Conservation (phyloP, 768 basidiomycete genomes). For the Mycena alexandri region DNA sequence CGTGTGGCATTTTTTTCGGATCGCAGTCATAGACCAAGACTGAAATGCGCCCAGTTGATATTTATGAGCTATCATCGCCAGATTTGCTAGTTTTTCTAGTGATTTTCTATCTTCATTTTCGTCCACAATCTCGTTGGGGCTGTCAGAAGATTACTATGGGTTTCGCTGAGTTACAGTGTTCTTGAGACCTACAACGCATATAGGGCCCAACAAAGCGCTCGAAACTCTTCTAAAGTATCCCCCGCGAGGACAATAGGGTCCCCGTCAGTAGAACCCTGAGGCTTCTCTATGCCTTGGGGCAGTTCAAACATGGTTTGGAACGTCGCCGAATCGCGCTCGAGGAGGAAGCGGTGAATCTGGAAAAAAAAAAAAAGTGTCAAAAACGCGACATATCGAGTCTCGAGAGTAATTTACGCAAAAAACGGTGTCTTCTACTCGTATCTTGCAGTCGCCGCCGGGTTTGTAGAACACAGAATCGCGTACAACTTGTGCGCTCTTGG, state of each 20-base stretch:
- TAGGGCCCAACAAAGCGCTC: conserved; percentile 22
- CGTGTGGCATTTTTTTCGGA: background rate
- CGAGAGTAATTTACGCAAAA: conserved; percentile 5
- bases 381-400: background rate
- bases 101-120: background rate
- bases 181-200: conserved; percentile 14
- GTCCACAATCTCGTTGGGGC: conserved; percentile 4
- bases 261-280: conserved; percentile 11
- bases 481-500: background rate
- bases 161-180: too few relatives aligned
- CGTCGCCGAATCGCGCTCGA: background rate
- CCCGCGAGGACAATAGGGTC: conserved; percentile 19
- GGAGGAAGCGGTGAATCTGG: conserved; percentile 25
- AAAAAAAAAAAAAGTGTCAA: background rate
- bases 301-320: conserved; percentile 23
- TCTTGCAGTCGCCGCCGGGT: conserved; percentile 8
- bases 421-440: conserved; percentile 22
- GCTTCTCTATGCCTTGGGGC: background rate
- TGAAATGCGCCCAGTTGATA: conserved; percentile 16
- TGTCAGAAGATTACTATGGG: too few relatives aligned
- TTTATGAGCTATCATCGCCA: conserved; percentile 22
- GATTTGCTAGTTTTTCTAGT: background rate
- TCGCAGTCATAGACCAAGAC: conserved; percentile 21
- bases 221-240: conserved; percentile 13
- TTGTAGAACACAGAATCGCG: conserved; percentile 11